These are phyloP conservation scores for Malbranchea zuffiana DNA, from an alignment of 2,329 filamentous ascomycete genomes.

Conservation along the genomic window DNA sequence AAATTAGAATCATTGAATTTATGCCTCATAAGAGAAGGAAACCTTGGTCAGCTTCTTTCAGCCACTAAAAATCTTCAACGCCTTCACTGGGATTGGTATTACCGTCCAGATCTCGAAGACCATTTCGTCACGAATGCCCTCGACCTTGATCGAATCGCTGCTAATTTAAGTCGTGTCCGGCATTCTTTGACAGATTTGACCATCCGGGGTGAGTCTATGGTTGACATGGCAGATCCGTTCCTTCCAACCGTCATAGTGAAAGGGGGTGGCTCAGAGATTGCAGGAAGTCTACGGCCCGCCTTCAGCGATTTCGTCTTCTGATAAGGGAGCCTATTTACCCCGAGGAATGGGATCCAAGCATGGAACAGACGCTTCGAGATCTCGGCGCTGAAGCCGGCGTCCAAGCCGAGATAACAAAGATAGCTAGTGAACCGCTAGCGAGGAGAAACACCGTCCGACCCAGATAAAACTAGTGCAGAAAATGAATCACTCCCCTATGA, in stretches of 20 bases:
- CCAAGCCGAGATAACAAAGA: constrained; percentile 3
- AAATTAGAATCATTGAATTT: constrained; percentile 3
- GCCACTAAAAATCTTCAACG: constrained; percentile 1
- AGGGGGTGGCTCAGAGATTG: constrained; percentile 13
- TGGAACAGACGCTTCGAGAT: constrained; percentile 3
- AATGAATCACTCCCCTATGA: too few relatives aligned
- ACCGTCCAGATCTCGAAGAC: constrained; percentile 2
- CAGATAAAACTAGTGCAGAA: too few relatives aligned
- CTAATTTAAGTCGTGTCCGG: constrained; percentile 14
- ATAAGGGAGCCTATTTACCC: constrained; percentile 1
- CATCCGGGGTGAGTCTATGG: constrained; percentile 11
- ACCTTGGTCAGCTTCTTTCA: constrained; percentile 5
- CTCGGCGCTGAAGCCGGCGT: constrained; percentile 1
- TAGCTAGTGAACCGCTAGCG: too few relatives aligned
- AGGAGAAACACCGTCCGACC: too few relatives aligned
- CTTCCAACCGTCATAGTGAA: constrained; percentile 6
- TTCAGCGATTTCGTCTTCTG: constrained; percentile 10
- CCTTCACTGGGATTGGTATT: constrained; percentile 5
- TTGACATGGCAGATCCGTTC: constrained; percentile 16
- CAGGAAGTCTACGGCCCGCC: constrained; percentile 9
- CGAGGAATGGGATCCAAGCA: neutral
- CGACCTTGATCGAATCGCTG: constrained; percentile 14
- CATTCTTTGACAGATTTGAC: constrained; percentile 15
- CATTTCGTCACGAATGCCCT: constrained; percentile 10
- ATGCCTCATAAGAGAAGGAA: constrained; percentile 4